Percentiles rank a stretch among this genome's conserved stretches.
phyloP scores from a whole-genome alignment of 2,329 filamentous ascomycete species.

The Diaporthe sp. region DNA sequence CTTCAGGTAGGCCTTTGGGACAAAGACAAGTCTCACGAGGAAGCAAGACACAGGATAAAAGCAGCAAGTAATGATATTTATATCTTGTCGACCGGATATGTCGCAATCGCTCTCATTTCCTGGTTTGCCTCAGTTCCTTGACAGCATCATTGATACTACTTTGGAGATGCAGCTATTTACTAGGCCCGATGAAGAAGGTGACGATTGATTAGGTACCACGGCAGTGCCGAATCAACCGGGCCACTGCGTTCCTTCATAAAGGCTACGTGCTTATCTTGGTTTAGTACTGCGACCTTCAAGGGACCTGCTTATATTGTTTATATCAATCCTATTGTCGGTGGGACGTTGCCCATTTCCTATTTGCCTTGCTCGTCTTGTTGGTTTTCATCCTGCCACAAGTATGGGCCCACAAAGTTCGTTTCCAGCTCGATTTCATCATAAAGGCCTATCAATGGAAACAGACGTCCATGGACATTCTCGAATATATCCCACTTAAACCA shows the following conservation, averaged over 20 bases:
- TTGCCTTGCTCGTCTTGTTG: too few species aligned
- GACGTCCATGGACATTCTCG: too few species aligned
- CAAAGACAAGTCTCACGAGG: not conserved
- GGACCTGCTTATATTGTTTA: too few species aligned
- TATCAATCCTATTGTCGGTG: too few species aligned
- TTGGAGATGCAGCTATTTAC: not conserved
- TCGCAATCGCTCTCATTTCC: not conserved
- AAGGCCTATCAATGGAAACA: too few species aligned
- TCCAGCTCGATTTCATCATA: too few species aligned
- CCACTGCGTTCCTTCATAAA: not conserved
- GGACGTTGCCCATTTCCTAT: too few species aligned
- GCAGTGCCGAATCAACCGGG: not conserved
- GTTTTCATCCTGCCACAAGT: too few species aligned
- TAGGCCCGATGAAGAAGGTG: slow-evolving; percentile 1
- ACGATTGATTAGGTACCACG: not conserved
- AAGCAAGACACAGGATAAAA: not conserved
- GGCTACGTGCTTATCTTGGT: not conserved
- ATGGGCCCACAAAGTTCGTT: too few species aligned
- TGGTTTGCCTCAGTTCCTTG: not conserved
- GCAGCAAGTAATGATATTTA: not conserved
- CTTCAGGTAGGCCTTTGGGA: not conserved
- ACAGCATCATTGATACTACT: not conserved
- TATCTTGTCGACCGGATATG: not conserved
- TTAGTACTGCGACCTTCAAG: not conserved
- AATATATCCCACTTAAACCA: too few species aligned